Conservation (phyloP, 345 rosid genomes). For the Brassica incana region DNA sequence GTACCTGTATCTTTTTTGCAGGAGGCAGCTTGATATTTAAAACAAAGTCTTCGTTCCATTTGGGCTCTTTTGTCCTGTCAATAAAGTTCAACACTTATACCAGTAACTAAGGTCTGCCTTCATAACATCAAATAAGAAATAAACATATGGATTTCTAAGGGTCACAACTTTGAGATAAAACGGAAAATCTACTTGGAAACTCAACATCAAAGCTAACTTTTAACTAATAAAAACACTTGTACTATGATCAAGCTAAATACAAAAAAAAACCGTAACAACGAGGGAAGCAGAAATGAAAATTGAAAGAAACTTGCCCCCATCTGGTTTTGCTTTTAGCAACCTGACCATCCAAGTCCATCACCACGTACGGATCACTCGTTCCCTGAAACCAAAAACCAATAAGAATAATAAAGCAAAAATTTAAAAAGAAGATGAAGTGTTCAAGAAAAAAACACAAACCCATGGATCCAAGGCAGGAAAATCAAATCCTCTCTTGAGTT, state of each 20-base stretch:
- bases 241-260: not conserved
- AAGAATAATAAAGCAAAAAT: not conserved
- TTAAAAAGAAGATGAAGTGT: not conserved
- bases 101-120: not conserved
- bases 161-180: not conserved
- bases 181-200: not conserved
- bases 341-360: conserved; percentile 89
- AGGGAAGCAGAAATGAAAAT: not conserved
- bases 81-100: not conserved
- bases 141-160: not conserved
- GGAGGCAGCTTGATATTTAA: conserved; percentile 63
- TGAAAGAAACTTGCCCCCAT: conserved; percentile 35
- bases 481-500: conserved; percentile 67
- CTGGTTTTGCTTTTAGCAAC: conserved; percentile 72
- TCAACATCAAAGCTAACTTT: not conserved
- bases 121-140: not conserved
- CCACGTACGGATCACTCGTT: conserved; percentile 88
- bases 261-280: too few relatives aligned
- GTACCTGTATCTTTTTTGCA: conserved; percentile 69
- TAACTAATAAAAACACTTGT: not conserved
- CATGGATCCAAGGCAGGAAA: conserved; percentile 97
- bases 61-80: conserved; percentile 75
- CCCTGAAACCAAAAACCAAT: conserved; percentile 49
- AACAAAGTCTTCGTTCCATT: conserved; percentile 82
- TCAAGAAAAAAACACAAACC: conserved; percentile 48